Evolutionary conservation across 345 rosid species (phyloP).

Genomic region (Hypericum androsaemum): DNA sequence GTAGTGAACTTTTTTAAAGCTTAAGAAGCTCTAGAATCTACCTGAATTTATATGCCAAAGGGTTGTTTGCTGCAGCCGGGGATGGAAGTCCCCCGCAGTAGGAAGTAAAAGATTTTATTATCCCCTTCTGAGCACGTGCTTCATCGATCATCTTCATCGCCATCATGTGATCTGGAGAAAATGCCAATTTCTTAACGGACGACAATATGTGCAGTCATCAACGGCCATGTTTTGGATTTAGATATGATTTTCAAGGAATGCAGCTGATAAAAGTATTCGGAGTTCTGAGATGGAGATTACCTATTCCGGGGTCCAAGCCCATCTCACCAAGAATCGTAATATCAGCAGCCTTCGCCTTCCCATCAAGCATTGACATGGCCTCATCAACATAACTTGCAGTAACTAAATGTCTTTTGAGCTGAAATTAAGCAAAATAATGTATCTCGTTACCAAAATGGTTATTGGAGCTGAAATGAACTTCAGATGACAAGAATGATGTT

Average conservation of each 20-base stretch:
- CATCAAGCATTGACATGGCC: conserved; percentile 47
- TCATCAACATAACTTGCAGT: conserved; percentile 94
- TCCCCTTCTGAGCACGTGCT: conserved; percentile 57
- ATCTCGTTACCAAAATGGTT: conserved; percentile 5
- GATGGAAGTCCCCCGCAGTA: conserved; percentile 95
- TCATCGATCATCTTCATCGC: conserved; percentile 89
- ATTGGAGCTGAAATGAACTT: too few species aligned
- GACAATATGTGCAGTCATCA: neutral
- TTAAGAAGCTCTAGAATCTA: conserved; percentile 14
- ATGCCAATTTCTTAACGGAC: neutral
- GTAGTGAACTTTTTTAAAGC: neutral
- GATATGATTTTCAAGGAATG: too few species aligned
- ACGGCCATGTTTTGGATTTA: neutral
- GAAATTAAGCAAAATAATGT: conserved; percentile 15
- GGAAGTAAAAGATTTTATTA: conserved; percentile 70
- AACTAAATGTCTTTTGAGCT: conserved; percentile 83
- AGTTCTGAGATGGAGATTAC: conserved; percentile 24
- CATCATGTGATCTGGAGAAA: conserved; percentile 82
- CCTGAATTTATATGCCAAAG: conserved; percentile 93
- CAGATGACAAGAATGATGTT: too few species aligned
- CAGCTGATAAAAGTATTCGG: too few species aligned
- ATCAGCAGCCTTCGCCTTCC: conserved; percentile 67
- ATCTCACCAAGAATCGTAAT: conserved; percentile 89
- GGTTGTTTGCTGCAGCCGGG: conserved; percentile 94
- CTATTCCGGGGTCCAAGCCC: conserved; percentile 99